Conservation (phyloP, 441 rosid genomes). For the Erodium texanum region DNA sequence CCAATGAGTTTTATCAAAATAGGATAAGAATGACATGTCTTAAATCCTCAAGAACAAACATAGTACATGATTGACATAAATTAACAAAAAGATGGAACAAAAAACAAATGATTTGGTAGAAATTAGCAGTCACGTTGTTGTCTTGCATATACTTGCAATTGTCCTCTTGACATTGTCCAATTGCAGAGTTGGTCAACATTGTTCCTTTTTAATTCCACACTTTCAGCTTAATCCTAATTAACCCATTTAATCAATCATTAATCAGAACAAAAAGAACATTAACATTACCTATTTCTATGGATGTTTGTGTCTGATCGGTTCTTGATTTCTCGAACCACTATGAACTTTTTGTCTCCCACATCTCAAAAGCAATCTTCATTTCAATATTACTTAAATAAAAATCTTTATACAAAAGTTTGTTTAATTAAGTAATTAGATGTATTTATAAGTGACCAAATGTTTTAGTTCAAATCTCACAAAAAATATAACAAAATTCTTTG, state of each 20-base stretch:
- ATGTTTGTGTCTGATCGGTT: constrained; percentile 22
- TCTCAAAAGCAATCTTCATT: not conserved
- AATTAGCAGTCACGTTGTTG: constrained; percentile 28
- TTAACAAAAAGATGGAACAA: not conserved
- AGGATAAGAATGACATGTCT: not conserved
- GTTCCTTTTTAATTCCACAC: not conserved
- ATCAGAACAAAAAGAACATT: constrained; percentile 5
- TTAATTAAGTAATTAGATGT: no score
- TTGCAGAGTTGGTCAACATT: constrained; percentile 6
- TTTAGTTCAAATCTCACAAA: no score
- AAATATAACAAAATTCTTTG: no score
- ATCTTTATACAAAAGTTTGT: no score
- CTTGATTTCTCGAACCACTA: constrained; percentile 21
- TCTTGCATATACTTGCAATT: constrained; percentile 20
- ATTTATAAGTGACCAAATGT: no score
- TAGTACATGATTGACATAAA: not conserved
- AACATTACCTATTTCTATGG: constrained; percentile 6
- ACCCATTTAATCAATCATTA: constrained; percentile 1
- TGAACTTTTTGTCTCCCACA: constrained; percentile 26
- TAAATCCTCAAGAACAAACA: not conserved
- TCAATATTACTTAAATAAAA: no score
- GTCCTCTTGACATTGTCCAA: constrained; percentile 5
- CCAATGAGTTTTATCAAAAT: not conserved
- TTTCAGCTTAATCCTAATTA: not conserved
- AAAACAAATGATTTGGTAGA: constrained; percentile 43